Evolutionary conservation across 495 filamentous ascomycete species (phyloP).

Genomic region (Penicillium crystallinum): DNA sequence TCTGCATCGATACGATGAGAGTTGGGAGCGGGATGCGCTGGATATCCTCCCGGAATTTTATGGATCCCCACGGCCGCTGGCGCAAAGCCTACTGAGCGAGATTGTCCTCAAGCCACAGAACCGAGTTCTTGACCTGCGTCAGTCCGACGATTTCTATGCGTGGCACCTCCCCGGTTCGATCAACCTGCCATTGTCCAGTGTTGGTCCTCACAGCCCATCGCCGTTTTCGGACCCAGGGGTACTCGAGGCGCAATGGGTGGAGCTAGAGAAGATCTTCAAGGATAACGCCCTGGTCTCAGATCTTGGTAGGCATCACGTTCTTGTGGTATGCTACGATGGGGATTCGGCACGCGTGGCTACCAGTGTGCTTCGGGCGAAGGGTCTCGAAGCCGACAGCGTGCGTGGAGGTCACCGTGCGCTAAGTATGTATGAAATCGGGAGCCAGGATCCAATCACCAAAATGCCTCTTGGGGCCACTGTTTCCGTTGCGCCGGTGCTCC

Average conservation of each 20-base stretch:
- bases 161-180: conserved; percentile 43
- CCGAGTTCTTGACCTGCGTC: conserved; percentile 41
- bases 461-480: conserved; percentile 13
- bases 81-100: conserved; percentile 19
- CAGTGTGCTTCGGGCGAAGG: conserved; percentile 47
- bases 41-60: conserved; percentile 37
- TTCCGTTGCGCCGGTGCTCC: conserved; percentile 18
- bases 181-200: conserved; percentile 37
- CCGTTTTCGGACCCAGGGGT: conserved; percentile 43
- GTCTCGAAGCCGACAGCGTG: conserved; percentile 46
- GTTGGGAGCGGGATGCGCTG: conserved; percentile 43
- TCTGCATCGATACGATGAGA: conserved; percentile 49
- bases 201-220: conserved; percentile 29
- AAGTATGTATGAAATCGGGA: conserved; percentile 26
- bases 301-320: conserved; percentile 30
- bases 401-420: conserved; percentile 39
- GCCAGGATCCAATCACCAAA: conserved; percentile 8
- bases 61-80: conserved; percentile 20
- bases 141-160: conserved; percentile 31
- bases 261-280: conserved; percentile 38
- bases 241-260: conserved; percentile 41
- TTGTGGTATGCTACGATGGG: conserved; percentile 50
- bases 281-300: conserved; percentile 19
- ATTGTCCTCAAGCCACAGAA: conserved; percentile 23
- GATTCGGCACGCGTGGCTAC: conserved; percentile 50